phyloP scores from a whole-genome alignment of 352 stramenopile genomes.

The Pythium folliculosum region DNA sequence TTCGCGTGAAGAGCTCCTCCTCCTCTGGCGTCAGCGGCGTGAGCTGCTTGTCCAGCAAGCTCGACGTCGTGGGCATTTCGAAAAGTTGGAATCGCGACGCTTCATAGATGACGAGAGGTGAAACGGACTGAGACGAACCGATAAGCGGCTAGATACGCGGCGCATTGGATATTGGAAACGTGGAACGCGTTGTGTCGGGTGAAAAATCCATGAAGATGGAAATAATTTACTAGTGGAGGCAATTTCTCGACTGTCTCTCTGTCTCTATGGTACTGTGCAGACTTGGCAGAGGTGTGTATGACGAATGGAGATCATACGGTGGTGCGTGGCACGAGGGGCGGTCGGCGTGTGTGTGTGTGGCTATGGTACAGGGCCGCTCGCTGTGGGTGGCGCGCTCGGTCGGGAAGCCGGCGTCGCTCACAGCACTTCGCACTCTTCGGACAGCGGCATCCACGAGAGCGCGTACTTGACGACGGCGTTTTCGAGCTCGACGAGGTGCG shows the following conservation, averaged over 20 bases:
- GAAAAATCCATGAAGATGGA: background rate
- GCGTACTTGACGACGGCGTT: slow-evolving; percentile 59
- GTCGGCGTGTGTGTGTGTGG: background rate
- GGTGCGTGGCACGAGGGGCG: background rate
- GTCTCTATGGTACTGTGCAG: slow-evolving; percentile 7
- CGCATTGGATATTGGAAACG: too few relatives aligned
- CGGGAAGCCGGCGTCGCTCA: slow-evolving; percentile 24
- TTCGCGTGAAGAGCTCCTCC: slow-evolving; percentile 38
- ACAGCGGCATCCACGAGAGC: slow-evolving; percentile 40
- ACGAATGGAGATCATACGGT: background rate
- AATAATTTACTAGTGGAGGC: background rate
- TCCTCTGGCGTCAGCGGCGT: slow-evolving; percentile 36
- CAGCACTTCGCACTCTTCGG: slow-evolving; percentile 42
- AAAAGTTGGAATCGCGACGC: background rate
- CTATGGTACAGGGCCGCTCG: background rate
- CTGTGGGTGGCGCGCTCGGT: background rate
- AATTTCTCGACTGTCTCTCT: slow-evolving; percentile 3
- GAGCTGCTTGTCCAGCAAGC: slow-evolving; percentile 23
- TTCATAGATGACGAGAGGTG: background rate
- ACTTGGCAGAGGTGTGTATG: background rate
- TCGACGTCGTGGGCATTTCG: slow-evolving; percentile 26
- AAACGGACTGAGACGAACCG: too few relatives aligned
- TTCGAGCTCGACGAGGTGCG: slow-evolving; percentile 75
- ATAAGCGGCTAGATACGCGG: too few relatives aligned
- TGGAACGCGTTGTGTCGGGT: too few relatives aligned